phyloP scores from a whole-genome alignment of 768 basidiomycete genomes.

The Agrocybe chaxingu region DNA sequence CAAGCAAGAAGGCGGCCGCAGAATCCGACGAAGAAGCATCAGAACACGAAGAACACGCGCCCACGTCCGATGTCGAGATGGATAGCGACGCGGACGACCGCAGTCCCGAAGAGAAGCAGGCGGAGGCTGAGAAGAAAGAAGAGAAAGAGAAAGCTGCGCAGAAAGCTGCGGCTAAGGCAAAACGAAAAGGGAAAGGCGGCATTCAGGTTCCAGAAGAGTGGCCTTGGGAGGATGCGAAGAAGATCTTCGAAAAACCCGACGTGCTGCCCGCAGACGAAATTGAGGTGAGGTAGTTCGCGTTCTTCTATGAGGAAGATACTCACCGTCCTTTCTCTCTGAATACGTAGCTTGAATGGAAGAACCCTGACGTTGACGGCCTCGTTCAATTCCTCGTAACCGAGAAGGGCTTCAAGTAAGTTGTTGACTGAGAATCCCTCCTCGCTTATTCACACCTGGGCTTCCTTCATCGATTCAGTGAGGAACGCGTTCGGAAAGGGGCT shows the following conservation, averaged over 20 bases:
- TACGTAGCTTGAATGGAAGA: conserved; percentile 86
- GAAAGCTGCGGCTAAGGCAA: conserved; percentile 29
- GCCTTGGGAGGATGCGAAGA: conserved; percentile 96
- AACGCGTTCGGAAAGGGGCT: conserved; percentile 91
- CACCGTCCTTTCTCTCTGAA: conserved; percentile 1
- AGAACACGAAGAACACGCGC: conserved; percentile 36
- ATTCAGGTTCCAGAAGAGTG: conserved; percentile 88
- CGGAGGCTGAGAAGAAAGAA: conserved; percentile 24
- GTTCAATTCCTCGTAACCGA: conserved; percentile 91
- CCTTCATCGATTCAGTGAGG: conserved; percentile 61
- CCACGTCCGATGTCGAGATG: conserved; percentile 40
- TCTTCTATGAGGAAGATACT: not conserved
- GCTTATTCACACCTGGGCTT: not conserved
- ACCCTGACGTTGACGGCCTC: conserved; percentile 89
- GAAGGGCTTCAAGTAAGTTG: conserved; percentile 92
- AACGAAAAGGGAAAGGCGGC: conserved; percentile 73
- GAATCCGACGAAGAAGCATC: conserved; percentile 24
- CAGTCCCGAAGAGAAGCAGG: conserved; percentile 16
- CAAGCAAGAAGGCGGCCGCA: conserved; percentile 36
- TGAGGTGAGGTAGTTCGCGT: conserved; percentile 63
- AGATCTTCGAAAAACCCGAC: conserved; percentile 86
- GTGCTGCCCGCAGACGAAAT: conserved; percentile 83
- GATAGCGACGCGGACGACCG: conserved; percentile 24
- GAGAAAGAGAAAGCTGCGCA: conserved; percentile 34
- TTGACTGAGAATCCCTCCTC: not conserved